A percentile compares a stretch with the other conserved stretches of the same genome.
These are phyloP conservation scores for Pholiota adiposa DNA, from an alignment of 1,284 basidiomycete species.

Conservation along the genomic window DNA sequence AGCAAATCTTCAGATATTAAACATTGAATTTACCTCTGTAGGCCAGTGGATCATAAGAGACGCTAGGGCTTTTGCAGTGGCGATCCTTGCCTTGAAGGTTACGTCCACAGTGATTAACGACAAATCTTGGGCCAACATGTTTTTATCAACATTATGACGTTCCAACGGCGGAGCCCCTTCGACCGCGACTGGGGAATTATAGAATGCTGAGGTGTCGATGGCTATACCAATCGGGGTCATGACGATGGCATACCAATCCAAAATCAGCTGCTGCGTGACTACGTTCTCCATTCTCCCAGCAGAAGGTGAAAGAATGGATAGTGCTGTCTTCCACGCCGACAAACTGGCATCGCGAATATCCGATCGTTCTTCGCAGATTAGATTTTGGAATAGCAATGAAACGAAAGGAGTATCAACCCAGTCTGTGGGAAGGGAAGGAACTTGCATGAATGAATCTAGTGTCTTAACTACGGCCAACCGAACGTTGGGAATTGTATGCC, in stretches of 20 bases:
- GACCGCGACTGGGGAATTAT: constrained; percentile 56
- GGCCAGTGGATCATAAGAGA: constrained; percentile 75
- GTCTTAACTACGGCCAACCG: constrained; percentile 94
- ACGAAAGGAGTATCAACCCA: constrained; percentile 87
- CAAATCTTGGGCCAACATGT: constrained; percentile 92
- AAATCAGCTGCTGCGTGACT: constrained; percentile 55
- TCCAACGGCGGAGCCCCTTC: constrained; percentile 57
- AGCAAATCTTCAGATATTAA: constrained; percentile 2
- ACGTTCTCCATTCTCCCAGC: constrained; percentile 55
- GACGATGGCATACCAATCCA: constrained; percentile 87
- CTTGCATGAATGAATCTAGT: constrained; percentile 84
- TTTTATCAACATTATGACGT: constrained; percentile 95
- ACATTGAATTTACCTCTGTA: constrained; percentile 44
- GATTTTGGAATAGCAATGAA: constrained; percentile 91
- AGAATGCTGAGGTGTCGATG: constrained; percentile 78
- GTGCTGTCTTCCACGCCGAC: constrained; percentile 78
- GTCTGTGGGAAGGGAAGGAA: constrained; percentile 74
- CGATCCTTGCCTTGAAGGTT: constrained; percentile 83
- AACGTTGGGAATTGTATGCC: constrained; percentile 95
- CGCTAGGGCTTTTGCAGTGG: constrained; percentile 83
- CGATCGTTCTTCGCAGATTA: constrained; percentile 88
- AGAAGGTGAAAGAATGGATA: constrained; percentile 56
- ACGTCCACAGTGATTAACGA: constrained; percentile 82
- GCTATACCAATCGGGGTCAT: constrained; percentile 92
- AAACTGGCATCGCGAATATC: constrained; percentile 86